Percentiles rank a stretch among this genome's conserved stretches.
Conservation (phyloP, 306 rosid species). For the Gynostemma pentaphyllum region DNA sequence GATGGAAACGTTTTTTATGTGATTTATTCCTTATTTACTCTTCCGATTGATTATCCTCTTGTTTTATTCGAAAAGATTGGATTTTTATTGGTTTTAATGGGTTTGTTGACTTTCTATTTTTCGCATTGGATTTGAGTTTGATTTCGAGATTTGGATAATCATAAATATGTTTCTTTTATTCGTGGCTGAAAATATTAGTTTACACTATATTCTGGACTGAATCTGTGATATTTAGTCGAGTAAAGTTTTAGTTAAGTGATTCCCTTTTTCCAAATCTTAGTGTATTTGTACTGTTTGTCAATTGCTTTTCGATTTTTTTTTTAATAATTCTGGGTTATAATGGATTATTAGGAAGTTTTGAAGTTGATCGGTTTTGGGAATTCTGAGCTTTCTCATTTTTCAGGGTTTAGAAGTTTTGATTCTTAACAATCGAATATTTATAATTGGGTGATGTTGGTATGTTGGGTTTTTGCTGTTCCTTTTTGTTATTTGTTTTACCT, state of each 20-base stretch:
- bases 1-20: not conserved
- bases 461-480: too few species aligned
- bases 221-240: not conserved
- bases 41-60: too few species aligned
- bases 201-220: not conserved
- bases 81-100: not conserved
- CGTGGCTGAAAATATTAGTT: not conserved
- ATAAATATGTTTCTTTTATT: not conserved
- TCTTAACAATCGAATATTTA: too few species aligned
- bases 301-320: not conserved
- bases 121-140: not conserved
- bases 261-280: not conserved
- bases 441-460: too few species aligned
- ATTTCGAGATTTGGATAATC: not conserved
- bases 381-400: too few species aligned
- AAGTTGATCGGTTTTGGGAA: not conserved
- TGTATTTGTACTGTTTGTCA: not conserved
- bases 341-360: too few species aligned
- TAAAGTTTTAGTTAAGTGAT: not conserved
- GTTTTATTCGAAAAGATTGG: not conserved
- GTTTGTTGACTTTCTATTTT: not conserved
- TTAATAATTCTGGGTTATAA: too few species aligned
- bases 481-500: too few species aligned
- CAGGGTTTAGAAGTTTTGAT: too few species aligned
- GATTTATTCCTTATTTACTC: not conserved